Evolutionary conservation across 192 early-diverging fungal species (phyloP), one percentile per base, ranked within the genome.

Genomic region (Bifiguratus adelaidae): DNA sequence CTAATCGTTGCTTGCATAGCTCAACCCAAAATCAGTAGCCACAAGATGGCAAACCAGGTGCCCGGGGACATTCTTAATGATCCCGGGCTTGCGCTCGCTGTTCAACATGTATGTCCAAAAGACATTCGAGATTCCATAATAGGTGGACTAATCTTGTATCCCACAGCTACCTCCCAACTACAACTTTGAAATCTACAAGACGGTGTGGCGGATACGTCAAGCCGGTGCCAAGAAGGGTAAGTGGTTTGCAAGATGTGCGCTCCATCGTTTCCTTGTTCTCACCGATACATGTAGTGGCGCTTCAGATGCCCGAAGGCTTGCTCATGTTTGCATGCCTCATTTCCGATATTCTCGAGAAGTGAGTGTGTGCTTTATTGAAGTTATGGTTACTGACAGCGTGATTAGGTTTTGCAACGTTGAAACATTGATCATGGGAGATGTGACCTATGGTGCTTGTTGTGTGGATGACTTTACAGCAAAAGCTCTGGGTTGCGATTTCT

Each of bases 141-240:
- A n/a, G 24, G 12, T 16, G 25, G 3, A 61, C n/a, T 26, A 60
- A 55, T 18, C 46, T 12, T 60, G 18, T 29, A 41, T 21, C 20
- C 24, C 7, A 20, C 29, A 68, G 66, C 65, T 99, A 13, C 96
- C 96, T 1, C 57, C 63, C 24, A 99, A 99, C 71, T 99, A 99
- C 75, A 96, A 92, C 72, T 99, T 99, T 78, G 96, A 99, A 61
- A 92, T 99, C 34, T 88, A 94, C 68, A 99, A 99, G 61, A 89
- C 89, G 12, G 64, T 99, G 3, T 91, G 88, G 86, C 82, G 91
- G 58, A 76, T 99, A 22, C 71, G 69, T 38, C 79, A 82, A 27
- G 67, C 80, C 19, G 56, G 62, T 0, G 83, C 89, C 0, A 91
- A 70, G 35, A 83, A 82, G 68, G 83, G 83, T 82, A 15, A 5